Conservation (phyloP, 73 alveolate genomes). For the Paramecium sonneborni region DNA sequence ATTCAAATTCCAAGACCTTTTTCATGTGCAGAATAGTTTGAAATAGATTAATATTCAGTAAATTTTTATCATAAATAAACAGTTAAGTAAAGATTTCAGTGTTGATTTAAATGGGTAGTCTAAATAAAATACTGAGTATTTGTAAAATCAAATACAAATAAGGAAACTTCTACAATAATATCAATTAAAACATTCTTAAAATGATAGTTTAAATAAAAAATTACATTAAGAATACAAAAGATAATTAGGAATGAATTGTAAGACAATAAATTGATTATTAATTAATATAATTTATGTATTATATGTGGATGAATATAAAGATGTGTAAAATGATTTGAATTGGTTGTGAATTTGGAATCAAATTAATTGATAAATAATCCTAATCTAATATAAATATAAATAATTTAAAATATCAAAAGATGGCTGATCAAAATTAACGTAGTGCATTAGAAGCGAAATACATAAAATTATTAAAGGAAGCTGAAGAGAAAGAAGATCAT, state of each 20-base stretch:
- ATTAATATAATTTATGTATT: background rate
- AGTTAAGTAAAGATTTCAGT: background rate
- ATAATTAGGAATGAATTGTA: background rate
- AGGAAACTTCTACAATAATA: slow-evolving; percentile 17
- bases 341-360: background rate
- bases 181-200: background rate
- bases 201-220: slow-evolving; percentile 19
- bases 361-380: background rate
- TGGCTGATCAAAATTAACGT: background rate
- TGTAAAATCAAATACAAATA: background rate
- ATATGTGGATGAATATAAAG: background rate
- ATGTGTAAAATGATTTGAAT: background rate
- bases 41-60: slow-evolving; percentile 5
- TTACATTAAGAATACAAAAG: slow-evolving; percentile 33
- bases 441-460: background rate
- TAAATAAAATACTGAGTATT: background rate
- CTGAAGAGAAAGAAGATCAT: background rate
- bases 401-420: background rate
- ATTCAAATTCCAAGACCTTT: slow-evolving; percentile 41
- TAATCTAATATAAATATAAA: slow-evolving; percentile 4
- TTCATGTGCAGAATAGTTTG: slow-evolving; percentile 37
- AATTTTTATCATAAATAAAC: background rate
- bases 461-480: background rate
- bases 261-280: background rate
- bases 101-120: background rate